Base-by-base conservation (phyloP, 2,329 filamentous ascomycete genomes). In the Stachybotrys chlorohalonatus region DNA sequence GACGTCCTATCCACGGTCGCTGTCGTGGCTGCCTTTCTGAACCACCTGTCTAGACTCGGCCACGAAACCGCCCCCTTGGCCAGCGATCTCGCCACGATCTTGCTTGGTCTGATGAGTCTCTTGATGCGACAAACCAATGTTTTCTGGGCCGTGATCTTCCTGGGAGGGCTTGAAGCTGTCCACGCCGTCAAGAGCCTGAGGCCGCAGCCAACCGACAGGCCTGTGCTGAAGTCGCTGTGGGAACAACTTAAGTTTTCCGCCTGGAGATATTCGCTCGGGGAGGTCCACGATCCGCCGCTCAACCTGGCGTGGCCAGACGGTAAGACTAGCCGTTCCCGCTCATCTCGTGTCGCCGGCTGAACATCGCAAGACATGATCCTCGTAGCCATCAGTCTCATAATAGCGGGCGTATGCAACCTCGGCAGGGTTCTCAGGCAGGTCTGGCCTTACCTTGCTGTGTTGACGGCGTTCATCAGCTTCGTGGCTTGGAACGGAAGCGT, bases 101-200 rank as follows among this genome's bases (percentile, higher is more conserved):
- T 76, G 0, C 67, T 86, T 6, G 91, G 91, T 0, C 59, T 90
- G 0, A 58, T 81, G 1, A 78, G 90, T 1, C 76, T 99, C 17
- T 73, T 81, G 2, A 94, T 96, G 75, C 80, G 94, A 30, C 94
- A 99, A 70, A 99, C 94, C 0, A 99, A 99, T 64, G 87, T 97
- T 54, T 96, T 99, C 67, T 99, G 94, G 94, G 85, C 92, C 0
- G 86, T 89, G 1, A 76, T 92, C 0, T 90, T 89, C 63, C 82
- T 90, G 63, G 87, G 87, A 17, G 85, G 80, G 6, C 57, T 83
- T 47, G 79, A 86, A 66, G 71, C 73, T 48, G 68, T 83, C 2
- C 76, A 79, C 60, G 76, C 72, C 16, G 70, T 82, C 56, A 81
- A 77, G 63, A 69, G 62, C 4, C 64, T 81, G 31, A 66, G 63